Conservation (phyloP, 1,139 yeast species). For the Trichomonascaceae sp. region DNA sequence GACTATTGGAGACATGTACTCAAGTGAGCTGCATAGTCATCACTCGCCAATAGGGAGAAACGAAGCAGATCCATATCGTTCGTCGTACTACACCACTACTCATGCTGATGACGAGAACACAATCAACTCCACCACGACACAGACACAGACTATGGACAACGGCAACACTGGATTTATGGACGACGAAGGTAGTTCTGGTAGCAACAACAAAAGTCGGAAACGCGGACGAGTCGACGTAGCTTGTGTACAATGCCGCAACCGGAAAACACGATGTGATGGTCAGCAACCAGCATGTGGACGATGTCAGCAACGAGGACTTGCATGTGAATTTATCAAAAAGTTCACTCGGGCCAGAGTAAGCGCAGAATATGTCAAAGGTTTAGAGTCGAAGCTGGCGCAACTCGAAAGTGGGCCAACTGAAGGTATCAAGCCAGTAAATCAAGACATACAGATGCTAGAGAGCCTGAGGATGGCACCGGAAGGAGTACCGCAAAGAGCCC, state of each 20-base stretch:
- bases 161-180: too few species aligned
- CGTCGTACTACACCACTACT: too few species aligned
- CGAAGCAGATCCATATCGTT: too few species aligned
- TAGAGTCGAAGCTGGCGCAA: slow-evolving; percentile 7
- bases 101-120: too few species aligned
- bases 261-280: slow-evolving; percentile 13
- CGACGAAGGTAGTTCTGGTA: neutral
- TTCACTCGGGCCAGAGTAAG: slow-evolving; percentile 7
- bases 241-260: slow-evolving; percentile 11
- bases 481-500: neutral
- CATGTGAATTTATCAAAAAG: slow-evolving; percentile 8
- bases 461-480: neutral
- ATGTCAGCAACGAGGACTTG: slow-evolving; percentile 6
- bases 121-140: too few species aligned
- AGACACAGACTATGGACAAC: too few species aligned
- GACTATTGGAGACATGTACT: too few species aligned
- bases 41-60: too few species aligned
- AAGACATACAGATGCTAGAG: neutral
- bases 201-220: too few species aligned
- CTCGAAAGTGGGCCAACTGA: slow-evolving; percentile 1
- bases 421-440: neutral
- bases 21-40: too few species aligned
- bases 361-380: slow-evolving; percentile 9
- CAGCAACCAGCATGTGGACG: slow-evolving; percentile 10
- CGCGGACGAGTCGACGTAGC: slow-evolving; percentile 9